Conservation (phyloP, 768 basidiomycete species). For the Tulasnella sp. region DNA sequence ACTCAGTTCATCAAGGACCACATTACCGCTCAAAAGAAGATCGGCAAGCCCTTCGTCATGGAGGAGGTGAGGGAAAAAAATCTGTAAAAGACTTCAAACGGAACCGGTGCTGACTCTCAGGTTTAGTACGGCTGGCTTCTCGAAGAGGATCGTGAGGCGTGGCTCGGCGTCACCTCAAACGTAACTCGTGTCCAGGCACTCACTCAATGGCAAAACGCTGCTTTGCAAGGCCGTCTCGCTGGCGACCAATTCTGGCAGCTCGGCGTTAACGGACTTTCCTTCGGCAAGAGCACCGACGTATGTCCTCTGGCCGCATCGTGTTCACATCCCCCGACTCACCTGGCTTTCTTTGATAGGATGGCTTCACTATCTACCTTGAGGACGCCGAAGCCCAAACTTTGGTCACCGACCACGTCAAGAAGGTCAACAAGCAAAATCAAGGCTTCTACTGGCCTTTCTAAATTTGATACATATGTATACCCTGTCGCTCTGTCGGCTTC, state of each 20-base stretch:
- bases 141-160: slow-evolving; percentile 5
- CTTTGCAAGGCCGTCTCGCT: slow-evolving; percentile 13
- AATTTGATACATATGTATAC: not conserved
- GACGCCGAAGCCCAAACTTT: slow-evolving; percentile 22
- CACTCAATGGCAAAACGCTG: slow-evolving; percentile 20
- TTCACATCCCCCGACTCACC: not conserved
- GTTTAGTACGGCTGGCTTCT: slow-evolving; percentile 22
- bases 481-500: not conserved
- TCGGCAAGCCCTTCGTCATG: slow-evolving; percentile 20
- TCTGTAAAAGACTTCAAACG: not conserved
- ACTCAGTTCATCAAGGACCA: slow-evolving; percentile 21
- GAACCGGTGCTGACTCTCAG: not conserved
- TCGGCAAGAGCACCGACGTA: slow-evolving; percentile 23
- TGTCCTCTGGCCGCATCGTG: not conserved
- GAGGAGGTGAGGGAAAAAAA: slow-evolving; percentile 11
- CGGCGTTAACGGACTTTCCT: slow-evolving; percentile 20
- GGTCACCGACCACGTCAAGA: slow-evolving; percentile 23
- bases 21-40: slow-evolving; percentile 14
- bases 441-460: not conserved
- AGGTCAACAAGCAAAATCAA: slow-evolving; percentile 11
- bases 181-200: slow-evolving; percentile 21
- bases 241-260: slow-evolving; percentile 24
- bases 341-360: slow-evolving; percentile 15
- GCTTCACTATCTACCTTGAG: slow-evolving; percentile 24
- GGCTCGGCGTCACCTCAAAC: slow-evolving; percentile 18